phyloP scores from a whole-genome alignment of 371 early-diverging fungal species.

The Basidiobolus meristosporus region DNA sequence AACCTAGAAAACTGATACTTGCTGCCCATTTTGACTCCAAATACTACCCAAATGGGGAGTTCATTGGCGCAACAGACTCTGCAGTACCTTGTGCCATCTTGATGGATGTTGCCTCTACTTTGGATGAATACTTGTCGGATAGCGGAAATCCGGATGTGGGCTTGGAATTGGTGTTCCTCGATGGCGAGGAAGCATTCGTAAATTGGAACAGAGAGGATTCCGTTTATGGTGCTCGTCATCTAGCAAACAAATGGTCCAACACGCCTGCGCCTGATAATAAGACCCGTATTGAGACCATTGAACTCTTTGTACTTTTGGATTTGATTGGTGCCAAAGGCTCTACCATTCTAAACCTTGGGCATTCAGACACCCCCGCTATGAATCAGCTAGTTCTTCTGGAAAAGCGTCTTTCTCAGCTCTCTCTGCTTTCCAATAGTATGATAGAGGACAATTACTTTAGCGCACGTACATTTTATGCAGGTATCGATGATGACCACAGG shows the following conservation, averaged over 20 bases:
- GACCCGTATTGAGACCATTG: slow-evolving; percentile 46
- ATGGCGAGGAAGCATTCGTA: slow-evolving; percentile 89
- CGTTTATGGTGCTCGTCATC: slow-evolving; percentile 79
- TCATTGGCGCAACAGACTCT: slow-evolving; percentile 71
- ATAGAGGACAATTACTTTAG: too few species aligned
- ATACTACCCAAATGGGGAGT: slow-evolving; percentile 21
- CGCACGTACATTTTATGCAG: too few species aligned
- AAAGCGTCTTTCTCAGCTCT: too few species aligned
- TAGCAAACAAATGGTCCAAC: too few species aligned
- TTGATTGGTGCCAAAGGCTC: slow-evolving; percentile 37
- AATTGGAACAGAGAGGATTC: slow-evolving; percentile 68
- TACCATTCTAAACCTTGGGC: too few species aligned
- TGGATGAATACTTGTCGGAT: slow-evolving; percentile 14
- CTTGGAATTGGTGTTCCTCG: slow-evolving; percentile 84
- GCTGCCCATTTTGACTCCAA: slow-evolving; percentile 90
- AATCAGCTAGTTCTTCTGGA: too few species aligned
- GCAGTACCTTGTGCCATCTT: slow-evolving; percentile 77
- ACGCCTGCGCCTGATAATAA: too few species aligned
- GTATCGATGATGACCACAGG: slow-evolving; percentile 78
- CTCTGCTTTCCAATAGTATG: too few species aligned
- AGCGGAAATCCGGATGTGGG: slow-evolving; percentile 20
- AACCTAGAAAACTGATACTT: slow-evolving; percentile 49
- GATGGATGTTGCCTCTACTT: slow-evolving; percentile 53
- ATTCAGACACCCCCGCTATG: too few species aligned
- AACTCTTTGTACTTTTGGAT: slow-evolving; percentile 73